phyloP scores from a whole-genome alignment of 495 filamentous ascomycete genomes.

The Xylaria castorea region DNA sequence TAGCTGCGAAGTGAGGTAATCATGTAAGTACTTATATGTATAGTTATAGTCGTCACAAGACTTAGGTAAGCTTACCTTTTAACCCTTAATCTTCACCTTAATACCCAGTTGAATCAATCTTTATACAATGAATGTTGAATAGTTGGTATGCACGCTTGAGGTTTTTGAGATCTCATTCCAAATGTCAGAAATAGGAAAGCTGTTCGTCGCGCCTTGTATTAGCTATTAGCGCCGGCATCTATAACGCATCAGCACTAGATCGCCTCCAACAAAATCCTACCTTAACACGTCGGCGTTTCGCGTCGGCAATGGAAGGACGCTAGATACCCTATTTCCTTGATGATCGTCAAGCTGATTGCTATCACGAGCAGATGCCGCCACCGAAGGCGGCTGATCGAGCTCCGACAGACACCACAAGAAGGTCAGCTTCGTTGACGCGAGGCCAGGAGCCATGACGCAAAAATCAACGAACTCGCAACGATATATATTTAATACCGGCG shows the following conservation, averaged over 20 bases:
- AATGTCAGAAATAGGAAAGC: too few species aligned
- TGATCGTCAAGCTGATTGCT: not conserved
- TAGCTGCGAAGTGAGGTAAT: too few species aligned
- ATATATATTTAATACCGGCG: not conserved
- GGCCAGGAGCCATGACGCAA: not conserved
- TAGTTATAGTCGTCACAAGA: too few species aligned
- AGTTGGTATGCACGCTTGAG: too few species aligned
- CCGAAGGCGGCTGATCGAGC: not conserved
- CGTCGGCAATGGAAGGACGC: not conserved
- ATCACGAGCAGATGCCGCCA: not conserved
- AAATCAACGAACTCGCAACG: not conserved
- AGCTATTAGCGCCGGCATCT: not conserved
- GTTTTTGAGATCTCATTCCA: too few species aligned
- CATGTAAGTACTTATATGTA: too few species aligned
- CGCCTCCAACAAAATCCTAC: not conserved
- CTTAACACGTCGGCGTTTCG: not conserved
- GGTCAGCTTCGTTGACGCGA: not conserved
- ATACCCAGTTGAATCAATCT: too few species aligned
- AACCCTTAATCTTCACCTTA: too few species aligned
- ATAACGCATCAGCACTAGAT: not conserved
- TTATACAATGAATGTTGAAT: too few species aligned
- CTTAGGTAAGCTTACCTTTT: too few species aligned
- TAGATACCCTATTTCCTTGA: not conserved
- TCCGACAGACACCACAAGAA: constrained; percentile 2
- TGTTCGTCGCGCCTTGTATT: too few species aligned